These are phyloP conservation scores for Tricholoma sp. DNA, from an alignment of 768 basidiomycete species.

Conservation along the genomic window DNA sequence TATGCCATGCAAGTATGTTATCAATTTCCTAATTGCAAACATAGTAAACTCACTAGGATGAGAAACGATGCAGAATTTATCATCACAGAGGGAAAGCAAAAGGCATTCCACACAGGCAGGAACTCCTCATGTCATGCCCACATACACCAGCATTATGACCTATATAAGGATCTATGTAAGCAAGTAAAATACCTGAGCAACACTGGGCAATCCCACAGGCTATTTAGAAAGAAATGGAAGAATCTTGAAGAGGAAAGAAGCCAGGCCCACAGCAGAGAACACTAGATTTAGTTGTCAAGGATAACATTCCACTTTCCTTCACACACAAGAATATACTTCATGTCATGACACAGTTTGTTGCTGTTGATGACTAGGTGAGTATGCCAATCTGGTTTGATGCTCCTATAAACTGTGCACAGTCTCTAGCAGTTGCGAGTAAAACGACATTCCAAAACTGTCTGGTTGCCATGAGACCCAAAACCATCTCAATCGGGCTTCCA, in stretches of 20 bases:
- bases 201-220: conserved; percentile 1
- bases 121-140: not conserved
- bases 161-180: not conserved
- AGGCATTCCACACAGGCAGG: not conserved
- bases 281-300: not conserved
- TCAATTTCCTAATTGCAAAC: not conserved
- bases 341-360: not conserved
- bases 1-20: not conserved
- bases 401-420: not conserved
- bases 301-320: not conserved
- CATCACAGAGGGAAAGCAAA: not conserved
- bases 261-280: not conserved
- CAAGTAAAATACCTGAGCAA: not conserved
- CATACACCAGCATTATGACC: not conserved
- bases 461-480: not conserved
- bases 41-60: not conserved
- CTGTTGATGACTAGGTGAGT: conserved; percentile 4
- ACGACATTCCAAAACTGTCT: not conserved
- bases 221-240: not conserved
- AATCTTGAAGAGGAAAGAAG: not conserved
- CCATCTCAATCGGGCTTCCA: not conserved
- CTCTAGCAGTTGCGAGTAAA: not conserved
- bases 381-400: not conserved
- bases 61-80: not conserved
- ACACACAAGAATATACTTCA: not conserved